phyloP scores from a whole-genome alignment of 1,284 basidiomycete genomes.

The Heliocybe sulcata region DNA sequence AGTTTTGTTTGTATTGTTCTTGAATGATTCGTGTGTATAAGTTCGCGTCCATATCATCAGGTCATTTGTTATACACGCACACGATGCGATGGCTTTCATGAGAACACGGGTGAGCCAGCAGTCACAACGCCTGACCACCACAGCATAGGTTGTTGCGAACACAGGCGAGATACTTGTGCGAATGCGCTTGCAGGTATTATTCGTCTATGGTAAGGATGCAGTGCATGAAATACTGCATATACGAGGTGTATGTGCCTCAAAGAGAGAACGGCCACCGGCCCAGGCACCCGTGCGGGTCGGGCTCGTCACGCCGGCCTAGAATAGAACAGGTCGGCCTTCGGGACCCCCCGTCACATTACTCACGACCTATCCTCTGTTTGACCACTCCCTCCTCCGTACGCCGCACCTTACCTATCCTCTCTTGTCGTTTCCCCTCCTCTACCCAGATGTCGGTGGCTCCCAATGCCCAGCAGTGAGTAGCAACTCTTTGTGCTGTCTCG shows the following conservation, averaged over 20 bases:
- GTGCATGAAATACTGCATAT: too few species aligned
- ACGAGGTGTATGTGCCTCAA: too few species aligned
- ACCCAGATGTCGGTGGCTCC: slow-evolving; percentile 1
- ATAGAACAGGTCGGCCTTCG: not conserved
- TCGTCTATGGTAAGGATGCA: too few species aligned
- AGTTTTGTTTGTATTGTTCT: not conserved
- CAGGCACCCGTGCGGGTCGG: not conserved
- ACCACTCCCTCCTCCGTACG: not conserved
- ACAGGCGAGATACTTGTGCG: too few species aligned
- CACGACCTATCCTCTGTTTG: not conserved
- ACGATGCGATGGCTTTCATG: too few species aligned
- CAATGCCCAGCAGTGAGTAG: slow-evolving; percentile 1
- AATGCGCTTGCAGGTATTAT: too few species aligned
- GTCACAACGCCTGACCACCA: too few species aligned
- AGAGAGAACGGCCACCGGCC: not conserved
- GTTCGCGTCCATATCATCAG: not conserved
- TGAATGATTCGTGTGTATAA: not conserved
- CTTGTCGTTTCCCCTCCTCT: not conserved
- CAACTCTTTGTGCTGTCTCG: not conserved
- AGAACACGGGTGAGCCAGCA: too few species aligned
- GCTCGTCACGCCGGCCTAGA: not conserved
- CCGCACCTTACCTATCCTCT: not conserved
- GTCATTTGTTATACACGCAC: too few species aligned
- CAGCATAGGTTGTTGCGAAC: too few species aligned
- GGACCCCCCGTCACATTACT: not conserved